Evolutionary conservation across 2,329 filamentous ascomycete genomes (phyloP).

Genomic region (Botrytis cinerea): DNA sequence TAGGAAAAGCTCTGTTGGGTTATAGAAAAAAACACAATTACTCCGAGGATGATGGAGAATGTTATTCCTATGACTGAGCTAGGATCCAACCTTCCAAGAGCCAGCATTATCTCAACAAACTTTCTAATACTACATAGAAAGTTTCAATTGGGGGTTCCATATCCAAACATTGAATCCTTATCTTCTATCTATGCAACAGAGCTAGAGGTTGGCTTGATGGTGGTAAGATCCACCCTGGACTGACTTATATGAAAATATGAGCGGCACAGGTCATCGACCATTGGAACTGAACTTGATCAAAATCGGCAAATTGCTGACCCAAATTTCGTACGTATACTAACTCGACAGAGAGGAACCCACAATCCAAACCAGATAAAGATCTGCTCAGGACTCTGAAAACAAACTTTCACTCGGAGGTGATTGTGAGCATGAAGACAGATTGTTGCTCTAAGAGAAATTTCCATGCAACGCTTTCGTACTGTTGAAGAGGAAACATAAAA

Average conservation of each 20-base stretch:
- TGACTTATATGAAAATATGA: background rate
- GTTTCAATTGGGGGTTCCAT: background rate
- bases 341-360: accelerated
- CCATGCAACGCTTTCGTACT: background rate
- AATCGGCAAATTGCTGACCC: background rate
- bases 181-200: background rate
- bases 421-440: background rate
- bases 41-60: background rate
- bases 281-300: background rate
- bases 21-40: background rate
- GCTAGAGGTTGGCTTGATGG: background rate
- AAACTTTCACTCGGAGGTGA: background rate
- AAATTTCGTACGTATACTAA: background rate
- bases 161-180: background rate
- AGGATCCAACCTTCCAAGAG: background rate
- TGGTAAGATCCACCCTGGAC: background rate
- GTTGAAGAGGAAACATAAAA: background rate
- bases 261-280: background rate
- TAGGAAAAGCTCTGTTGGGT: background rate
- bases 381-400: background rate
- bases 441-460: accelerated
- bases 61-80: background rate
- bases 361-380: background rate
- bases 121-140: background rate
- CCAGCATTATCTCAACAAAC: background rate